A percentile compares a stretch with the other conserved stretches of the same genome.
Evolutionary conservation across 2,329 filamentous ascomycete genomes (phyloP).

Genomic region (Beauveria rudraprayagi): DNA sequence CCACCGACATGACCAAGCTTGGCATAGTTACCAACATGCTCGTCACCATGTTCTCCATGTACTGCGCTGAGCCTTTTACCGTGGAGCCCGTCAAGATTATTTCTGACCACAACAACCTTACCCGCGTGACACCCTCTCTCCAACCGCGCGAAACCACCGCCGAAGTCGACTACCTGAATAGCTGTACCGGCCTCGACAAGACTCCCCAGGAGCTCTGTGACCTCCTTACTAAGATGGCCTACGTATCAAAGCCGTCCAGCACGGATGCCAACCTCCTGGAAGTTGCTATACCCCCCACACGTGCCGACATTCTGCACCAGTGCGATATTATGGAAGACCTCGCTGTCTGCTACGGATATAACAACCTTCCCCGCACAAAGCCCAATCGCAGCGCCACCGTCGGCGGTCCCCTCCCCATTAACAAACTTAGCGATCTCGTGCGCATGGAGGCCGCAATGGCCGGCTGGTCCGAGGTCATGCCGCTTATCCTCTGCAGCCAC

Average conservation of each 20-base stretch:
- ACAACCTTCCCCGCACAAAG: conserved; percentile 81
- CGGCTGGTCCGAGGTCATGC: conserved; percentile 94
- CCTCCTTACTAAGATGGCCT: conserved; percentile 82
- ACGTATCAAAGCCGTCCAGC: conserved; percentile 67
- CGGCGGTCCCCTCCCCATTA: conserved; percentile 79
- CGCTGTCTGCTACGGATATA: conserved; percentile 95
- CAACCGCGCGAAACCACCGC: conserved; percentile 69
- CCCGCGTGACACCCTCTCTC: conserved; percentile 73
- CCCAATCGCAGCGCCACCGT: conserved; percentile 81
- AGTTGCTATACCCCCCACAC: conserved; percentile 76
- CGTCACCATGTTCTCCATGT: conserved; percentile 93
- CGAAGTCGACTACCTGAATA: conserved; percentile 89
- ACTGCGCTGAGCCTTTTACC: conserved; percentile 81
- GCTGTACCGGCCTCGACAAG: conserved; percentile 76
- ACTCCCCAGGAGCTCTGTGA: conserved; percentile 67
- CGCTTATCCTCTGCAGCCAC: conserved; percentile 91
- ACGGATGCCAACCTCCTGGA: conserved; percentile 65
- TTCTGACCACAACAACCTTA: conserved; percentile 82
- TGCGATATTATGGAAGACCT: conserved; percentile 99
- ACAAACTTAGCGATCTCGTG: conserved; percentile 91
- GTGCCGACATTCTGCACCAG: conserved; percentile 91
- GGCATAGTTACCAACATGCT: conserved; percentile 95
- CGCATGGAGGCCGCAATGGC: conserved; percentile 85
- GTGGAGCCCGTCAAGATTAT: conserved; percentile 90
- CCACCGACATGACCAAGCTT: conserved; percentile 90